These are phyloP conservation scores for Periconia macrospinosa DNA, from an alignment of 2,329 filamentous ascomycete species.

Conservation along the genomic window DNA sequence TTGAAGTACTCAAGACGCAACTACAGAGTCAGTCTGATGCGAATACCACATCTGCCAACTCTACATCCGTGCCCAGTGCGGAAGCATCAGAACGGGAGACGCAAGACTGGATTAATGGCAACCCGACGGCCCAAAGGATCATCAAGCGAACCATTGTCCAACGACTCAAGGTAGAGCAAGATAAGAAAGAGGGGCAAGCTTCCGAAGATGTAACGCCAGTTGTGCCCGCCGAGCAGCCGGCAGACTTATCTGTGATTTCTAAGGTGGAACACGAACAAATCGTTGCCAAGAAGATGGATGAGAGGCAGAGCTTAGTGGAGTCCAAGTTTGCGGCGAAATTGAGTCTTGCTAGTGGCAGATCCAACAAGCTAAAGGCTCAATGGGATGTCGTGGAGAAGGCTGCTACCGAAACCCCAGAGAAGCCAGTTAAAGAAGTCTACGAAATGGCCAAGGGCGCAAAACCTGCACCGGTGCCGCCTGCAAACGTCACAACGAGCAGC, in stretches of 20 bases:
- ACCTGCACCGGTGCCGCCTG: constrained; percentile 30
- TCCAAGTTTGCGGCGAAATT: constrained; percentile 65
- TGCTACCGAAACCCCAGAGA: constrained; percentile 80
- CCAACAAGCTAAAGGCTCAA: constrained; percentile 68
- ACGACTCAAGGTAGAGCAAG: constrained; percentile 12
- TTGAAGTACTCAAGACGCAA: constrained; percentile 16
- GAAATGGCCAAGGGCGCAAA: constrained; percentile 72
- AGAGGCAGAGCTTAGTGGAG: constrained; percentile 47
- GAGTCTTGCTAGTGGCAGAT: constrained; percentile 74
- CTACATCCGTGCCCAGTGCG: neutral
- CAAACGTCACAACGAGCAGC: constrained; percentile 19
- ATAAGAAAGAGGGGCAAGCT: constrained; percentile 12
- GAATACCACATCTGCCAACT: neutral
- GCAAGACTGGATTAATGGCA: constrained; percentile 6
- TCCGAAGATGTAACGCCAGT: constrained; percentile 17
- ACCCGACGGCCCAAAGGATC: constrained; percentile 2
- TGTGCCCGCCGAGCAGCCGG: neutral
- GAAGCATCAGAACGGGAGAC: constrained; percentile 8
- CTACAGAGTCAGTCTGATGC: neutral
- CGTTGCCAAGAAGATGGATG: constrained; percentile 35
- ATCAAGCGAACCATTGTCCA: constrained; percentile 45
- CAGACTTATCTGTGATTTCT: constrained; percentile 7
- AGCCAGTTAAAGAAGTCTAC: constrained; percentile 85
- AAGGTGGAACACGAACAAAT: constrained; percentile 41
- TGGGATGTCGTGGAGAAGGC: constrained; percentile 78